Evolutionary conservation across 495 filamentous ascomycete genomes (phyloP).

Genomic region (Lophiotrema nucula): DNA sequence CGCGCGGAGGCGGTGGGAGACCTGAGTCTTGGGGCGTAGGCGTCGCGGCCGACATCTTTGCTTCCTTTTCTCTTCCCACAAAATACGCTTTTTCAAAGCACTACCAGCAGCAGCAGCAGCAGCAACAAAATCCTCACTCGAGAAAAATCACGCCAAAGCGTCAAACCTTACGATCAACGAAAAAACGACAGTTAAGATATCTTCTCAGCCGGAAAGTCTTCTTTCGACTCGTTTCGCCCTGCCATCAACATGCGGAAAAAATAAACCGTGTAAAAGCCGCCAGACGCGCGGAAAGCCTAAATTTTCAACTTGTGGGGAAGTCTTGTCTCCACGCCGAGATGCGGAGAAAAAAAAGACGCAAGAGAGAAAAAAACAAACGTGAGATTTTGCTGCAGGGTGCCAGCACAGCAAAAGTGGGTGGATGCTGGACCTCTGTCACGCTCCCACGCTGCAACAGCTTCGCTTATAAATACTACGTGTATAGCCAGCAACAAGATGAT

Average conservation of each 20-base stretch:
- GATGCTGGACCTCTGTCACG: too few relatives aligned
- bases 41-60: constrained; percentile 21
- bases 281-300: background rate
- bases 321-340: background rate
- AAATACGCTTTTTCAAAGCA: background rate
- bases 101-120: background rate
- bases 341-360: background rate
- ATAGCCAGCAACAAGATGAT: too few relatives aligned
- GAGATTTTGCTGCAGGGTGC: too few relatives aligned
- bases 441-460: too few relatives aligned
- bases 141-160: background rate
- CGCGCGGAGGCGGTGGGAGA: constrained; percentile 13
- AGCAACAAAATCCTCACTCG: background rate
- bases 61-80: background rate
- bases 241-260: background rate
- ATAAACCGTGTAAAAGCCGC: background rate
- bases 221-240: background rate
- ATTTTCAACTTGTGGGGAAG: background rate
- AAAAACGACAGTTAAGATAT: background rate
- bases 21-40: constrained; percentile 22
- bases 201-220: constrained; percentile 2
- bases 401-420: too few relatives aligned
- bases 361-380: too few relatives aligned
- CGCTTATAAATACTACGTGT: too few relatives aligned
- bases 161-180: background rate